Conservation (phyloP, 306 rosid genomes). For the Acacia confusa region DNA sequence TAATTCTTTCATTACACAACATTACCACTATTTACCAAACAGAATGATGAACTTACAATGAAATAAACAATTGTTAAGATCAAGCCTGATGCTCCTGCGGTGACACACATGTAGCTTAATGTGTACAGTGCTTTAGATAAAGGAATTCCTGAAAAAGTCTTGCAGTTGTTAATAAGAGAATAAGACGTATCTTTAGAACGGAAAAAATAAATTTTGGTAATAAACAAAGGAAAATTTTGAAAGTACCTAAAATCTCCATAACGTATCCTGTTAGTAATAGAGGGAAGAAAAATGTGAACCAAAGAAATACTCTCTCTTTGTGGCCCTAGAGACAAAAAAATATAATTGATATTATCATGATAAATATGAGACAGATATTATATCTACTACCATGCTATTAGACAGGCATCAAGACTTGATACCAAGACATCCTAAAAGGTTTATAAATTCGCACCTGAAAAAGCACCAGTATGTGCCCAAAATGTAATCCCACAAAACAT, state of each 20-base stretch:
- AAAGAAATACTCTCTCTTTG: slow-evolving; percentile 56
- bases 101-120: slow-evolving; percentile 70
- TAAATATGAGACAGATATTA: slow-evolving; percentile 20
- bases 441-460: slow-evolving; percentile 47
- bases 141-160: slow-evolving; percentile 64
- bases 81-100: slow-evolving; percentile 79
- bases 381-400: slow-evolving; percentile 14
- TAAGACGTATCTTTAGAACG: background rate
- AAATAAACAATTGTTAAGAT: slow-evolving; percentile 54
- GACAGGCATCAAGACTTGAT: slow-evolving; percentile 6
- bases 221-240: slow-evolving; percentile 10
- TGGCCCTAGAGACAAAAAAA: slow-evolving; percentile 51
- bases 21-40: background rate
- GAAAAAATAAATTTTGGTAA: background rate
- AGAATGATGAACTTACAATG: slow-evolving; percentile 51
- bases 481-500: slow-evolving; percentile 69
- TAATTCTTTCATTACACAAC: background rate
- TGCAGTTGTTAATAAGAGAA: slow-evolving; percentile 31
- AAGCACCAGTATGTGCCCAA: slow-evolving; percentile 67
- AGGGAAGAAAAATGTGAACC: slow-evolving; percentile 54
- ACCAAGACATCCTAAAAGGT: slow-evolving; percentile 18
- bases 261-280: slow-evolving; percentile 54
- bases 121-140: slow-evolving; percentile 75
- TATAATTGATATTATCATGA: slow-evolving; percentile 25
- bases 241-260: slow-evolving; percentile 62